phyloP scores from a whole-genome alignment of 1,284 basidiomycete species.

The Pseudomicrostroma phylloplanum region DNA sequence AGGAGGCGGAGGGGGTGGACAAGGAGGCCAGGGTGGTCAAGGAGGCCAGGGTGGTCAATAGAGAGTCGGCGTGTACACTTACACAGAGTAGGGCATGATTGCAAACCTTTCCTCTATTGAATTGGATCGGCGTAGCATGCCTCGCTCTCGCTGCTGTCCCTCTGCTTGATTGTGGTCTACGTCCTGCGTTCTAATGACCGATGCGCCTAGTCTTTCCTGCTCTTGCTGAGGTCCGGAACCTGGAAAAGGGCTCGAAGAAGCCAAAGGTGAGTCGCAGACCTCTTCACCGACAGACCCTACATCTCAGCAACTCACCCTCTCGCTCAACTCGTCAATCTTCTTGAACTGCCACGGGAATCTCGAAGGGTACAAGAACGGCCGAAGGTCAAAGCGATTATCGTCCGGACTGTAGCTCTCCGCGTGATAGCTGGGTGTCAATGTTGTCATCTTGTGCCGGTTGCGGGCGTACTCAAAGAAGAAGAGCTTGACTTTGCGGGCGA shows the following conservation, averaged over 20 bases:
- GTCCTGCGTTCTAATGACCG: too few relatives aligned
- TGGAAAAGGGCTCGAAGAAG: too few relatives aligned
- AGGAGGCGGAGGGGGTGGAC: not conserved
- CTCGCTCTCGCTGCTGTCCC: too few relatives aligned
- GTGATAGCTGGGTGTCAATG: constrained; percentile 90
- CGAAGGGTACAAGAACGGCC: constrained; percentile 91
- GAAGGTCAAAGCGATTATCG: constrained; percentile 90
- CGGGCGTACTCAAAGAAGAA: constrained; percentile 97
- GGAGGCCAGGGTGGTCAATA: not conserved
- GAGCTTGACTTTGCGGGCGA: constrained; percentile 92
- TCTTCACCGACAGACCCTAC: not conserved
- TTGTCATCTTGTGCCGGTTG: constrained; percentile 99
- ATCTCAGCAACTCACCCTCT: not conserved
- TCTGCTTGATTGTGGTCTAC: too few relatives aligned
- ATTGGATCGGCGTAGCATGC: too few relatives aligned
- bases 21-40: not conserved
- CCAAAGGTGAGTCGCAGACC: too few relatives aligned
- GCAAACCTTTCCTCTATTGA: too few relatives aligned
- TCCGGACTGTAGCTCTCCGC: constrained; percentile 84
- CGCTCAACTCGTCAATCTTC: constrained; percentile 74
- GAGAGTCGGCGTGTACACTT: too few relatives aligned
- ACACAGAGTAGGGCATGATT: too few relatives aligned
- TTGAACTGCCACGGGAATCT: constrained; percentile 93
- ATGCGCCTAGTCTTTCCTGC: too few relatives aligned
- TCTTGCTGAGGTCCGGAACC: too few relatives aligned